Percentiles rank a stretch among this genome's conserved stretches.
phyloP scores from a whole-genome alignment of 2,329 filamentous ascomycete species.

The Aspergillus amoenus region DNA sequence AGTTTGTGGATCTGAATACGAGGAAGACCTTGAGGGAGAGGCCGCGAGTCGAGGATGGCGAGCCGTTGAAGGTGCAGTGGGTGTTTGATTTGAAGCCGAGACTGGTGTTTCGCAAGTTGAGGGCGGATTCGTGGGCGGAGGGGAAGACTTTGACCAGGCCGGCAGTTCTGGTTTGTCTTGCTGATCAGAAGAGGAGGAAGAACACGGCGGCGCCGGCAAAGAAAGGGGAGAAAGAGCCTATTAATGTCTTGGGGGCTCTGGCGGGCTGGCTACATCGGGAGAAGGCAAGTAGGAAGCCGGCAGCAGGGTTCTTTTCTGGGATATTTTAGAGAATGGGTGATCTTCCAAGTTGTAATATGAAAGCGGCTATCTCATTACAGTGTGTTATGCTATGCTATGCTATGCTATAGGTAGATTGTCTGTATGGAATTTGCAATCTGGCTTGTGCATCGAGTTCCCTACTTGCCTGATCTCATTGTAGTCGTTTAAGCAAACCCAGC shows the following conservation, averaged over 20 bases:
- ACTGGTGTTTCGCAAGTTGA: constrained; percentile 4
- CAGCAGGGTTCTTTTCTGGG: neutral
- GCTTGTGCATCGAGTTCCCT: constrained; percentile 10
- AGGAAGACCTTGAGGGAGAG: neutral
- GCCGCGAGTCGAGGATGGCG: neutral
- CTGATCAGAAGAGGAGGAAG: neutral
- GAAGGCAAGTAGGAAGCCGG: neutral
- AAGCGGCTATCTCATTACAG: neutral
- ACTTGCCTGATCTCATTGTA: constrained; percentile 8
- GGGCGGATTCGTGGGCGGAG: constrained; percentile 5
- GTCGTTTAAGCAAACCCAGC: constrained; percentile 8
- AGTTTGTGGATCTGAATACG: neutral
- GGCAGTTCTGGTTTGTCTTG: neutral
- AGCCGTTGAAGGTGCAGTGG: neutral
- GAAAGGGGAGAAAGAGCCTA: neutral
- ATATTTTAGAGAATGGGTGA: neutral
- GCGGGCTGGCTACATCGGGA: neutral
- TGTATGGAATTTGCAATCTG: constrained; percentile 12
- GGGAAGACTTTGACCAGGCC: neutral
- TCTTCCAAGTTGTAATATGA: neutral
- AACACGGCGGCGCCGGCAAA: neutral
- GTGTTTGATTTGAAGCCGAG: constrained; percentile 6
- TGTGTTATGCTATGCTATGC: neutral
- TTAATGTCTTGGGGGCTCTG: neutral
- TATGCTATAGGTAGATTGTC: constrained; percentile 4